Evolutionary conservation across 2,329 filamentous ascomycete genomes (phyloP).

Genomic region (Fusarium equiseti): DNA sequence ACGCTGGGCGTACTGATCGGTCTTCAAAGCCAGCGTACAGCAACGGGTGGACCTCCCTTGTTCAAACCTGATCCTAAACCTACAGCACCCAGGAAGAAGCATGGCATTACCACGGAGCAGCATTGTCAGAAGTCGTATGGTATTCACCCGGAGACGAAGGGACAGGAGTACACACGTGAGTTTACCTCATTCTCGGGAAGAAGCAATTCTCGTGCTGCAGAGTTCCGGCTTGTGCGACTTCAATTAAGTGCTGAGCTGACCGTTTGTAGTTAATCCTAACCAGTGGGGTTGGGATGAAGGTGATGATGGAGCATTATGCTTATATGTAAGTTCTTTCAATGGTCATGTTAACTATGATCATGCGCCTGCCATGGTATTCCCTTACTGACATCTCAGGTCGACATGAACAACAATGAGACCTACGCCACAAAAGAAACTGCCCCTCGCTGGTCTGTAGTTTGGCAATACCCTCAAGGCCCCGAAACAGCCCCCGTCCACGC

Average conservation of each 20-base stretch:
- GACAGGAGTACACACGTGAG: slow-evolving; percentile 62
- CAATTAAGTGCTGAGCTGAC: slow-evolving; percentile 22
- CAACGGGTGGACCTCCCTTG: slow-evolving; percentile 58
- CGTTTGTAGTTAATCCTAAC: slow-evolving; percentile 65
- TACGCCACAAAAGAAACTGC: slow-evolving; percentile 61
- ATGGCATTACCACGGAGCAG: slow-evolving; percentile 35
- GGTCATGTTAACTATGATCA: background rate
- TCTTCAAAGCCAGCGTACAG: slow-evolving; percentile 58
- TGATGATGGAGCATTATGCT: slow-evolving; percentile 58
- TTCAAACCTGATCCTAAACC: slow-evolving; percentile 51
- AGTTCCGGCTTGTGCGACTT: slow-evolving; percentile 8
- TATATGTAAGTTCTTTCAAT: slow-evolving; percentile 61
- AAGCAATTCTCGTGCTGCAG: background rate
- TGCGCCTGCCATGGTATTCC: background rate
- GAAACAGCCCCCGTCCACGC: slow-evolving; percentile 63
- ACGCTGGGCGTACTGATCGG: slow-evolving; percentile 64
- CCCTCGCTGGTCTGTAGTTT: slow-evolving; percentile 65
- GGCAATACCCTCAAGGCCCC: slow-evolving; percentile 61
- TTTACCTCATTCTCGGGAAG: background rate
- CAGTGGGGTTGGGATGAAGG: slow-evolving; percentile 63
- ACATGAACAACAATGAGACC: slow-evolving; percentile 62
- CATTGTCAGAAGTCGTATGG: slow-evolving; percentile 51
- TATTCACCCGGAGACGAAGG: slow-evolving; percentile 58
- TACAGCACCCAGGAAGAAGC: slow-evolving; percentile 41
- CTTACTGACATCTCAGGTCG: slow-evolving; percentile 54